Base-by-base conservation (phyloP, 768 basidiomycete species). In the Boletus sp. region DNA sequence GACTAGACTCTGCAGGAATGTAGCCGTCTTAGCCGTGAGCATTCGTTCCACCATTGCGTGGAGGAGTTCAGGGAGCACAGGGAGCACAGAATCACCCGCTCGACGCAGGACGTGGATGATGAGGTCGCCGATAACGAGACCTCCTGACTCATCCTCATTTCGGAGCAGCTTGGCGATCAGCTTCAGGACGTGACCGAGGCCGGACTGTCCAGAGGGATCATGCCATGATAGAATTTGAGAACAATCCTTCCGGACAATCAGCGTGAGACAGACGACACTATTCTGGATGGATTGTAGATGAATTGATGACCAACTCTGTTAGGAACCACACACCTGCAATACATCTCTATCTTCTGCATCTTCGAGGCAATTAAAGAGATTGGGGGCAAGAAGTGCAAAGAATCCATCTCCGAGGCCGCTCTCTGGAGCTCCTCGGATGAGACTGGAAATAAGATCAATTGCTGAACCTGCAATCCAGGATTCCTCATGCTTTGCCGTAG, bases 71-170 rank as follows among this genome's bases (percentile, higher is more conserved):
- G 94, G 92, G 17, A 98, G 81, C 7, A 94, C 91, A 2, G 94
- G 87, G 0, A 90, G 78, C 18, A 98, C 82, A 2, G 86, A 77
- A 12, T 87, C 84, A 12, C 92, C 92, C 0, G 92, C 90, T 59
- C 84, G 86, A 28, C 96, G 82, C 48, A 99, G 78, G 28, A 98
- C 77, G 64, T 98, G 94, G 61, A 98, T 91, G 67, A 99, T 90
- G 42, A 99, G 78, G 67, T 98, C 96, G 18, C 97, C 97, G 47
- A 98, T 89, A 51, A 90, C 89, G 20, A 98, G 81, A 10, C 95
- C 96, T 40, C 90, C 94, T 0, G 94, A 89, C 71, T 99, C 97
- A 59, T 94, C 90, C 60, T 90, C 84, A 57, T 78, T 83, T 55
- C 85, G 82, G 29, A 99, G 77, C 45, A 91, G 81, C 59, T 83